Base-by-base conservation (phyloP, 2,329 filamentous ascomycete species). In the Parastagonospora nodorum region DNA sequence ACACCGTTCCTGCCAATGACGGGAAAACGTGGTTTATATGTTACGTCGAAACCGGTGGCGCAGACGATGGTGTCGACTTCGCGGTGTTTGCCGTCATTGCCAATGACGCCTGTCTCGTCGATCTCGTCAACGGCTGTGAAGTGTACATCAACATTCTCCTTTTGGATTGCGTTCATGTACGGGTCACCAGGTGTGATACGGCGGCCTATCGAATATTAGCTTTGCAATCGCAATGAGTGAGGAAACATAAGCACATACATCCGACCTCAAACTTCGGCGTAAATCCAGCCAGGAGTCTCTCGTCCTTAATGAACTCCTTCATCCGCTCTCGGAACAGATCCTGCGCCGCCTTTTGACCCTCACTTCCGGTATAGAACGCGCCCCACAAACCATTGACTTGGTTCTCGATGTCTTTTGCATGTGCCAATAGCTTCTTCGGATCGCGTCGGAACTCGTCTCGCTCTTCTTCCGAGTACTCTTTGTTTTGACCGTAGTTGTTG, bases 291-390 rank as follows among this genome's bases (percentile, higher is more conserved):
- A 81, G 61, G 19, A 82, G 67, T 9, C 79, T 68, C 52, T 81
- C 70, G 50, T 82, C 79, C 53, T 79, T 81, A 61, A 83, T 80
- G 45, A 74, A 75, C 51, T 82, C 77, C 10, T 68, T 72, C 79
- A 82, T 82, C 11, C 78, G 71, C 4, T 67, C 61, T 19, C 60
- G 61, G 49, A 80, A 77, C 5, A 72, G 36, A 37, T 74, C 58
- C 50, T 77, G 72, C 1, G 66, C 72, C 12, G 53, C 53, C 10
- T 71, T 71, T 51, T 82, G 80, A 7, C 46, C 63, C 48, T 76
- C 67, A 5, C 73, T 74, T 4, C 67, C 74, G 1, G 67, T 64
- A 57, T 80, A 81, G 54, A 82, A 81, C 1, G 65, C 48, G 8
- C 71, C 73, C 78, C 78, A 82, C 0, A 78, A 44, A 1, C 74